These are phyloP conservation scores for Xylaria castorea DNA, from an alignment of 495 filamentous ascomycete genomes.

Conservation along the genomic window DNA sequence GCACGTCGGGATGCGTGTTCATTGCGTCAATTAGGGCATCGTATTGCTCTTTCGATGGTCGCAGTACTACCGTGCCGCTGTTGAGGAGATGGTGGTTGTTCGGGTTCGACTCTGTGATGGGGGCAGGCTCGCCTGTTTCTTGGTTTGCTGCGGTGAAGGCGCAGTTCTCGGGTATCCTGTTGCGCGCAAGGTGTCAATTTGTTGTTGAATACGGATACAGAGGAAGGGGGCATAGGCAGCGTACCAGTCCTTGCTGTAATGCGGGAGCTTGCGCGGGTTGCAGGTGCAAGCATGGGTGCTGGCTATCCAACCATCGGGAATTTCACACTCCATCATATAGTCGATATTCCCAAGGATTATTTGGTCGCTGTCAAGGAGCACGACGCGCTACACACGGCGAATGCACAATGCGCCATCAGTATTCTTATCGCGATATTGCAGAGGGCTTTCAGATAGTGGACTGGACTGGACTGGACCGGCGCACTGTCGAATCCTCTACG, in stretches of 20 bases:
- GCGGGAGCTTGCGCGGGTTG: conserved; percentile 47
- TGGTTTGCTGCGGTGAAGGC: conserved; percentile 48
- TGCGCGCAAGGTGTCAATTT: not conserved
- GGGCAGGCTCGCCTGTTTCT: conserved; percentile 42
- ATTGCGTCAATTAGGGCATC: conserved; percentile 46
- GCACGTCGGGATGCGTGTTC: conserved; percentile 51
- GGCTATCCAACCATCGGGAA: conserved; percentile 45
- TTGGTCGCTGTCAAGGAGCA: conserved; percentile 50
- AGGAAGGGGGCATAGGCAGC: not conserved
- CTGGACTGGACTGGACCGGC: not conserved
- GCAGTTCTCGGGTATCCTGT: conserved; percentile 46
- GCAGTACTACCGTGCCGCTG: conserved; percentile 47
- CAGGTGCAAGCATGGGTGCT: conserved; percentile 47
- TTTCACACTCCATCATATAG: conserved; percentile 48
- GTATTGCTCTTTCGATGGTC: conserved; percentile 43
- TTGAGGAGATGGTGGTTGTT: conserved; percentile 51
- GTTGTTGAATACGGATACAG: not conserved
- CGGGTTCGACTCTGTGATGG: conserved; percentile 40
- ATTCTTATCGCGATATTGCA: not conserved
- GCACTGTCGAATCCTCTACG: not conserved
- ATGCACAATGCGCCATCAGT: conserved; percentile 12
- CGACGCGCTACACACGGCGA: conserved; percentile 40
- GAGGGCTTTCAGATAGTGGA: not conserved
- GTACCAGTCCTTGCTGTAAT: conserved; percentile 47
- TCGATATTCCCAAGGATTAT: conserved; percentile 50